phyloP scores from a whole-genome alignment of 176 grass and related monocot species.

The Elymus sibiricus region DNA sequence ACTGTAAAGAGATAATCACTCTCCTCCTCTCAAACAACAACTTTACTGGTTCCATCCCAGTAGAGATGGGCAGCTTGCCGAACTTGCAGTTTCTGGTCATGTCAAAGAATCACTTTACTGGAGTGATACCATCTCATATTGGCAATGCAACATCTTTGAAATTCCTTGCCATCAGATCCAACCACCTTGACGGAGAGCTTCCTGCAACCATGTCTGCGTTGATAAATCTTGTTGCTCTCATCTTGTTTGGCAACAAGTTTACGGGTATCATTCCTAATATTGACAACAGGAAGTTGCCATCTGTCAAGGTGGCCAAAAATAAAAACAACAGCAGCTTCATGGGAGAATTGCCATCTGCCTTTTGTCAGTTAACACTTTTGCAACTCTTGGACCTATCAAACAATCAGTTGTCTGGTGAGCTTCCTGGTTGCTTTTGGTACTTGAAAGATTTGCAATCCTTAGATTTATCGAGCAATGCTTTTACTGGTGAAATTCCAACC shows the following conservation, averaged over 20 bases:
- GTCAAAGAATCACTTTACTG: not conserved
- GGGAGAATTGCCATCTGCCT: not conserved
- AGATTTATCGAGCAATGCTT: slow-evolving; percentile 14
- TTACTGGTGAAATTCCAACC: not conserved
- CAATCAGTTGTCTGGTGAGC: slow-evolving; percentile 20
- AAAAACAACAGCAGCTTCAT: not conserved
- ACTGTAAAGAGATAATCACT: not conserved
- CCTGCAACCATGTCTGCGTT: no score
- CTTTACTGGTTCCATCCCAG: not conserved
- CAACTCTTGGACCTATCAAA: not conserved
- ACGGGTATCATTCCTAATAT: not conserved
- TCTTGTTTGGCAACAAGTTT: slow-evolving; percentile 13
- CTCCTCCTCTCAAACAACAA: not conserved
- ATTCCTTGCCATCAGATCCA: not conserved
- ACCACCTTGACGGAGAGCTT: no score
- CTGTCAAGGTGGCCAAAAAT: not conserved
- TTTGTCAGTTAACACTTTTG: not conserved
- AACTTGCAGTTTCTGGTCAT: no score
- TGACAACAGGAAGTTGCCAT: not conserved
- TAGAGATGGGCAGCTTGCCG: not conserved
- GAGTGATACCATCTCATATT: not conserved
- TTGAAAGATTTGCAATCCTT: not conserved
- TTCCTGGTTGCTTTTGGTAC: slow-evolving; percentile 29
- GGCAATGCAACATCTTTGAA: not conserved
- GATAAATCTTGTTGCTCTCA: no score